Conservation (phyloP, 2,329 filamentous ascomycete genomes). For the Penicillium concentricum region DNA sequence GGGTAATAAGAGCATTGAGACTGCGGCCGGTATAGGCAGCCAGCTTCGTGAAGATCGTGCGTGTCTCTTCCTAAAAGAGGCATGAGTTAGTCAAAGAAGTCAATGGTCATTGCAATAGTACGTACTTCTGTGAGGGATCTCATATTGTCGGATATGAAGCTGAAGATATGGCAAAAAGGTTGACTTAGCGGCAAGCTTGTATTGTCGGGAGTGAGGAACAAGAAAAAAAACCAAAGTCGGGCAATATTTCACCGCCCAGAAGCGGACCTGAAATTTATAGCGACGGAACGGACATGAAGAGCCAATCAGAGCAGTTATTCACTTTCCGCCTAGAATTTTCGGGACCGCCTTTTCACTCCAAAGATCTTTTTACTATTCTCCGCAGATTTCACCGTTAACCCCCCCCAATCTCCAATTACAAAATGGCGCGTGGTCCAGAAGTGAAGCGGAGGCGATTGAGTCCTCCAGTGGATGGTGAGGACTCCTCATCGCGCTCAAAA, state of each 20-base stretch:
- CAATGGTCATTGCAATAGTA: constrained; percentile 64
- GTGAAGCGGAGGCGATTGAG: constrained; percentile 53
- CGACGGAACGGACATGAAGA: constrained; percentile 15
- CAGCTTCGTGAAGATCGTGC: constrained; percentile 85
- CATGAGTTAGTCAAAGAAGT: not conserved
- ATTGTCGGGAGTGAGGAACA: constrained; percentile 6
- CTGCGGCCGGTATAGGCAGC: constrained; percentile 78
- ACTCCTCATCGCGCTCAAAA: constrained; percentile 30
- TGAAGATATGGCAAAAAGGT: not conserved
- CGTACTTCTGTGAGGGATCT: constrained; percentile 58
- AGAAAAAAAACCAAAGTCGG: constrained; percentile 5
- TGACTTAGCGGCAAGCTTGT: not conserved
- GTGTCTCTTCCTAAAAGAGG: constrained; percentile 39
- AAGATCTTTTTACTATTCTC: constrained; percentile 12
- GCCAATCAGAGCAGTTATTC: not conserved
- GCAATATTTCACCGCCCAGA: constrained; percentile 6
- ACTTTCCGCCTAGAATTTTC: constrained; percentile 9
- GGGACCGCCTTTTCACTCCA: constrained; percentile 5
- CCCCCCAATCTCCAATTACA: constrained; percentile 1
- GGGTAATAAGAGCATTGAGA: constrained; percentile 18
- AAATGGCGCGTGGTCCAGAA: constrained; percentile 49
- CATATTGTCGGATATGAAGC: constrained; percentile 5
- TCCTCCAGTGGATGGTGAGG: constrained; percentile 43
- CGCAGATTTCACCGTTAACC: constrained; percentile 9
- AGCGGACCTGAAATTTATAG: constrained; percentile 6